These are phyloP conservation scores for Vigna reflexopilosa DNA, from an alignment of 306 rosid genomes.

Conservation along the genomic window DNA sequence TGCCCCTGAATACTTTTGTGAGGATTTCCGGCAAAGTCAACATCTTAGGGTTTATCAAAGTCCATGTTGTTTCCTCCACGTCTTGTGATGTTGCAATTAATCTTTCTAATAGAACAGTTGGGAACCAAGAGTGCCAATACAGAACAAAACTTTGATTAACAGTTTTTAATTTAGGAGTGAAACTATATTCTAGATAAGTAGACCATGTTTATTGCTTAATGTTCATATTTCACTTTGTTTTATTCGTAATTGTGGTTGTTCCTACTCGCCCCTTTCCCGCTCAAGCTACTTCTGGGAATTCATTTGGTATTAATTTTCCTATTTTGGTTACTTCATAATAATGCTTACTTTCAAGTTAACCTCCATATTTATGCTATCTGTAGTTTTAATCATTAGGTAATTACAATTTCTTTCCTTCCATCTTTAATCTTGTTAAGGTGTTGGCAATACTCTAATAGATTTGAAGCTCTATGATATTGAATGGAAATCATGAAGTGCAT, in stretches of 20 bases:
- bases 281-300: conserved; percentile 20
- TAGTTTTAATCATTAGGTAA: neutral
- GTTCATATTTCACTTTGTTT: conserved; percentile 26
- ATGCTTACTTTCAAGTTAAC: neutral
- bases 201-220: conserved; percentile 3
- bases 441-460: conserved; percentile 48
- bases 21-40: conserved; percentile 62
- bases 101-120: conserved; percentile 47
- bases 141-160: conserved; percentile 59
- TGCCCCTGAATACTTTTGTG: conserved; percentile 61
- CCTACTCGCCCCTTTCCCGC: neutral
- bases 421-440: neutral
- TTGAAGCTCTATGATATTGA: conserved; percentile 70
- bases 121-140: conserved; percentile 61
- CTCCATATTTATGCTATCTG: neutral
- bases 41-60: conserved; percentile 62
- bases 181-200: neutral
- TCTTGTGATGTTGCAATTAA: conserved; percentile 66
- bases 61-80: conserved; percentile 60
- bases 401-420: neutral
- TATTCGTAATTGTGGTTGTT: conserved; percentile 3
- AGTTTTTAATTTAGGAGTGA: conserved; percentile 6
- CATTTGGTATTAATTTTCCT: conserved; percentile 1
- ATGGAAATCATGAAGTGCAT: conserved; percentile 70
- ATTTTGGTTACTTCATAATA: conserved; percentile 25